Percentiles rank a stretch among this genome's conserved stretches.
Conservation (phyloP, 345 rosid species). For the Balakata baccata region DNA sequence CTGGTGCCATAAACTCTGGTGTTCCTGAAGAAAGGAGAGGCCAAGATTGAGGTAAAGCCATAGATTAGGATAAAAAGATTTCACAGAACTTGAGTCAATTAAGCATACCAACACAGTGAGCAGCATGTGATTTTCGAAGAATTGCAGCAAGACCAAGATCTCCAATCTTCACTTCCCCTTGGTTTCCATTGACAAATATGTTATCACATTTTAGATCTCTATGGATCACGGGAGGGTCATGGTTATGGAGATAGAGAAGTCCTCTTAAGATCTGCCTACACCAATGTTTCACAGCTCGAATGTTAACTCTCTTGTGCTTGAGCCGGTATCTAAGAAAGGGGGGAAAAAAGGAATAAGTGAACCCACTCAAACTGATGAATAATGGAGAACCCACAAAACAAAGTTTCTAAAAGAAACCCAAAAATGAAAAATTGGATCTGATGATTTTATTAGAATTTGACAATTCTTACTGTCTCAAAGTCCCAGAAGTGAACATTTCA, state of each 20-base stretch:
- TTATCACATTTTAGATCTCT: constrained; percentile 98
- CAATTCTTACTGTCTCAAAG: constrained; percentile 75
- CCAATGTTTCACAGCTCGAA: constrained; percentile 90
- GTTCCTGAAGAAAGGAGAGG: constrained; percentile 58
- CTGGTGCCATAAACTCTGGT: constrained; percentile 99
- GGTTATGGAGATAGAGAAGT: constrained; percentile 75
- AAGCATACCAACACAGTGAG: constrained; percentile 83
- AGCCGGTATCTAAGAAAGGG: constrained; percentile 53
- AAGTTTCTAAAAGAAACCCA: constrained; percentile 5
- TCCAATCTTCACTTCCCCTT: constrained; percentile 94
- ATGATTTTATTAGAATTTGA: constrained; percentile 14
- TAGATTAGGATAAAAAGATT: neutral
- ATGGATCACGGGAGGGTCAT: constrained; percentile 89
- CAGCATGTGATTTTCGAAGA: constrained; percentile 79
- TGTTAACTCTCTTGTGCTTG: constrained; percentile 83
- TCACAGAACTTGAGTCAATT: neutral
- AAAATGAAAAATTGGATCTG: neutral
- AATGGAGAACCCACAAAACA: constrained; percentile 17
- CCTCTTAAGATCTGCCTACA: constrained; percentile 89
- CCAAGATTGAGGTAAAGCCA: neutral
- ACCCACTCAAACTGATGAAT: constrained; percentile 14
- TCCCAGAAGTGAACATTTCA: constrained; percentile 95
- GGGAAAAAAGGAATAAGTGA: neutral
- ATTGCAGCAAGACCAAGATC: constrained; percentile 97
- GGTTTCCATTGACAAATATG: constrained; percentile 89